Conservation (phyloP, 345 rosid species). For the Anastatica hierochuntica region DNA sequence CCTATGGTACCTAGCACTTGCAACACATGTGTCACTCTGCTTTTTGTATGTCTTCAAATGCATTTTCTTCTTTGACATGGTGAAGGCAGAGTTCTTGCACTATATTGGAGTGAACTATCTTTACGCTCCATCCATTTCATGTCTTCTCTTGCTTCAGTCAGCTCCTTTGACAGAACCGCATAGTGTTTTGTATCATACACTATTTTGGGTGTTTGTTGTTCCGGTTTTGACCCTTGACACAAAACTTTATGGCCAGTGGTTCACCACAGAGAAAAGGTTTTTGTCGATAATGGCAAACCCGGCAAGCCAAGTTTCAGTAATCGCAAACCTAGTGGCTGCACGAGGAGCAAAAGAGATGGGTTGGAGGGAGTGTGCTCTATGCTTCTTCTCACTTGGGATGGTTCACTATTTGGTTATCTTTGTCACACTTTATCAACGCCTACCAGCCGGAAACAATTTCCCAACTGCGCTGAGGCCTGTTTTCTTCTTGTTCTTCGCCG, state of each 20-base stretch:
- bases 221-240: conserved; percentile 48
- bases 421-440: conserved; percentile 59
- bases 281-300: conserved; percentile 51
- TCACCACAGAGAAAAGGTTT: conserved; percentile 53
- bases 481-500: conserved; percentile 65
- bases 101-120: conserved; percentile 56
- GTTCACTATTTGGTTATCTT: conserved; percentile 60
- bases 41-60: conserved; percentile 33
- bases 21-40: conserved; percentile 29
- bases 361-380: conserved; percentile 51
- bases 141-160: conserved; percentile 63
- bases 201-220: conserved; percentile 33
- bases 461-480: conserved; percentile 42
- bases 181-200: conserved; percentile 5
- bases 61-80: conserved; percentile 29
- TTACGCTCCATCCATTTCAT: conserved; percentile 57
- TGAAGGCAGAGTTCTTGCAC: conserved; percentile 45
- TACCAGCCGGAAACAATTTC: conserved; percentile 34
- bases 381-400: conserved; percentile 55
- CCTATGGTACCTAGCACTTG: conserved; percentile 38
- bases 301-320: conserved; percentile 49
- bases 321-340: conserved; percentile 54
- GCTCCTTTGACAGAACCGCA: conserved; percentile 26
- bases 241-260: conserved; percentile 75
- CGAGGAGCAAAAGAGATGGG: conserved; percentile 48